phyloP scores from a whole-genome alignment of 2,329 filamentous ascomycete species.

The Cladosporium sphaerospermum region DNA sequence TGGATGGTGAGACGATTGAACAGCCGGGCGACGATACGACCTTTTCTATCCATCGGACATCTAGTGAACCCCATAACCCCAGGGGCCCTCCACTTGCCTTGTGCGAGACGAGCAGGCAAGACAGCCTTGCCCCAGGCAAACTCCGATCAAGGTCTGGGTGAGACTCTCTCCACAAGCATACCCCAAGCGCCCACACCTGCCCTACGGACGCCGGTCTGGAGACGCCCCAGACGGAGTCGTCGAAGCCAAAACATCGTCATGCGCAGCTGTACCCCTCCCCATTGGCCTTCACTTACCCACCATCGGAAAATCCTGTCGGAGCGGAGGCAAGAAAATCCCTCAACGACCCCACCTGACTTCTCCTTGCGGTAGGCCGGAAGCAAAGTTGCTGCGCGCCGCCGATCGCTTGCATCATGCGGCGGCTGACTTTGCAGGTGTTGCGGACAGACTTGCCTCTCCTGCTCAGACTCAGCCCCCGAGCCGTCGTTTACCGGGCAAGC shows the following conservation, averaged over 20 bases:
- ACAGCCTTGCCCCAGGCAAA: not conserved
- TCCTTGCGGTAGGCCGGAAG: slow-evolving; percentile 2
- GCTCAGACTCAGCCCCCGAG: not conserved
- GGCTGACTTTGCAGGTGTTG: not conserved
- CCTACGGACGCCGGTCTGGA: slow-evolving; percentile 5
- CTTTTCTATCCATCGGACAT: slow-evolving; percentile 3
- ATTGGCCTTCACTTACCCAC: slow-evolving; percentile 8
- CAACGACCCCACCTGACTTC: slow-evolving; percentile 5
- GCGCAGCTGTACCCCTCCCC: not conserved
- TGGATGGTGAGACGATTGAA: not conserved
- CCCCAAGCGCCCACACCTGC: slow-evolving; percentile 8
- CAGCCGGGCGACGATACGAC: slow-evolving; percentile 5
- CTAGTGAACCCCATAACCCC: not conserved
- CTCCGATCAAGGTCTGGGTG: not conserved
- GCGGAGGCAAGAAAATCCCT: slow-evolving; percentile 12
- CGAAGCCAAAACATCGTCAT: slow-evolving; percentile 6
- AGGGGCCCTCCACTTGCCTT: slow-evolving; percentile 9
- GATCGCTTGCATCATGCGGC: slow-evolving; percentile 8
- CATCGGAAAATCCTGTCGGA: slow-evolving; percentile 11
- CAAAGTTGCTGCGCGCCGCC: slow-evolving; percentile 9
- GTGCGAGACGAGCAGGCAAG: slow-evolving; percentile 1
- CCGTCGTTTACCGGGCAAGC: not conserved
- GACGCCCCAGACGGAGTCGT: slow-evolving; percentile 7
- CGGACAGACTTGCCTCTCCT: slow-evolving; percentile 4
- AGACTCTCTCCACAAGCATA: slow-evolving; percentile 1